phyloP scores from a whole-genome alignment of 129 eudicot genomes.

The Flaveria trinervia region DNA sequence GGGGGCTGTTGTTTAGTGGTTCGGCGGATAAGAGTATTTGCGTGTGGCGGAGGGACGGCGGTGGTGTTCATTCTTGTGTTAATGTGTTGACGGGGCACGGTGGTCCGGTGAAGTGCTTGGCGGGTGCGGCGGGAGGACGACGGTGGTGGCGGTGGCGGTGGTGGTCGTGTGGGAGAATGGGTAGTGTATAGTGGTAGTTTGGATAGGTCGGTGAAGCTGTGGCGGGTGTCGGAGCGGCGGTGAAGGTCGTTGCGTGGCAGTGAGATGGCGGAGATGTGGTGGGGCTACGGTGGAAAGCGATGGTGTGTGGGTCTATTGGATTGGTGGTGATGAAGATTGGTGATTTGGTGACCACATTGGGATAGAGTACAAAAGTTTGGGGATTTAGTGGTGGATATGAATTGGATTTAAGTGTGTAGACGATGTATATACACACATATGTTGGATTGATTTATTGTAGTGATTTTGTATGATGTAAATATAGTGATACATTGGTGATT shows the following conservation, averaged over 20 bases:
- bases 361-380: background rate
- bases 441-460: too few species aligned
- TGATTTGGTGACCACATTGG: background rate
- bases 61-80: constrained; percentile 41
- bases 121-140: constrained; percentile 34
- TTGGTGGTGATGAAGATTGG: constrained; percentile 3
- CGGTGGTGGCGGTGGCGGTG: constrained; percentile 7
- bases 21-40: constrained; percentile 79
- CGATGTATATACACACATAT: too few species aligned
- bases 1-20: constrained; percentile 66
- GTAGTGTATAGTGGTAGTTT: constrained; percentile 36
- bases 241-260: background rate
- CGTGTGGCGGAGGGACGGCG: constrained; percentile 74
- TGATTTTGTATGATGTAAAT: too few species aligned
- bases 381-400: too few species aligned
- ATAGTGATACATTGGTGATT: too few species aligned
- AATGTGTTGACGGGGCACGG: constrained; percentile 59
- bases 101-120: constrained; percentile 69
- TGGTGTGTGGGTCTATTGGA: too few species aligned
- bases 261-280: constrained; percentile 13
- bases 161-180: constrained; percentile 50
- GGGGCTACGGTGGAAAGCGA: too few species aligned
- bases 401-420: too few species aligned
- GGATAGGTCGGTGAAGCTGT: constrained; percentile 60
- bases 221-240: constrained; percentile 55